Percentiles rank a stretch among this genome's conserved stretches.
phyloP scores from a whole-genome alignment of 352 stramenopile genomes.

The Phytopythium kandeliae region DNA sequence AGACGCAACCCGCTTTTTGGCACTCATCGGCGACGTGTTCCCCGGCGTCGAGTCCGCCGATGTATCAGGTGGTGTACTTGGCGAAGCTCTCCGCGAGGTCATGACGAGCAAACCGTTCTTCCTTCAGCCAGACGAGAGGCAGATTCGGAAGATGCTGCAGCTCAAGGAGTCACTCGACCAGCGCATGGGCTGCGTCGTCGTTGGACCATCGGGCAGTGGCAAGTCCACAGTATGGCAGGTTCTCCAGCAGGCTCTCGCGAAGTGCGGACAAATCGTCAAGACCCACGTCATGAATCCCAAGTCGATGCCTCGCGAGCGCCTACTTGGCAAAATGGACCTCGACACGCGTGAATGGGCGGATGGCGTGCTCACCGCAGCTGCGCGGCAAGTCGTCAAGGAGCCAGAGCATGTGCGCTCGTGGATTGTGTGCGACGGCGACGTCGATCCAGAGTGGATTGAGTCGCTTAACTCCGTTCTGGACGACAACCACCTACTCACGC shows the following conservation, averaged over 20 bases:
- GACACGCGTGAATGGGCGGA: constrained; percentile 95
- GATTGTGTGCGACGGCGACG: constrained; percentile 95
- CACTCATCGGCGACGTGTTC: constrained; percentile 93
- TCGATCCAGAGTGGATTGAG: constrained; percentile 97
- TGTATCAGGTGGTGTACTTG: constrained; percentile 73
- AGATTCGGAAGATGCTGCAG: constrained; percentile 95
- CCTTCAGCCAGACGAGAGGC: constrained; percentile 83
- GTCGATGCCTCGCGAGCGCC: constrained; percentile 88
- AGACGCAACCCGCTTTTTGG: constrained; percentile 88
- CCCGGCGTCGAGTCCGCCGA: constrained; percentile 82
- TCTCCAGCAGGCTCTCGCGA: constrained; percentile 83
- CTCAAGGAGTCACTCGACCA: constrained; percentile 94
- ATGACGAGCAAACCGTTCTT: constrained; percentile 89
- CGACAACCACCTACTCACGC: constrained; percentile 94
- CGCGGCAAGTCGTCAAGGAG: constrained; percentile 89
- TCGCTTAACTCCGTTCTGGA: constrained; percentile 95
- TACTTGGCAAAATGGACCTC: constrained; percentile 93
- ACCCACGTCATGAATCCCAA: constrained; percentile 97
- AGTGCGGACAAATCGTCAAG: constrained; percentile 83
- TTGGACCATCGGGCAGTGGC: constrained; percentile 90
- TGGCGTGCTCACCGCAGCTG: constrained; percentile 91
- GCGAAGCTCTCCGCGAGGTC: constrained; percentile 83
- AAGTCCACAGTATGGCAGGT: constrained; percentile 95
- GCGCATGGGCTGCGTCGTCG: constrained; percentile 93
- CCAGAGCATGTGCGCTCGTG: constrained; percentile 85